Evolutionary conservation across 345 rosid genomes (phyloP).

Genomic region (Corchorus capsularis): DNA sequence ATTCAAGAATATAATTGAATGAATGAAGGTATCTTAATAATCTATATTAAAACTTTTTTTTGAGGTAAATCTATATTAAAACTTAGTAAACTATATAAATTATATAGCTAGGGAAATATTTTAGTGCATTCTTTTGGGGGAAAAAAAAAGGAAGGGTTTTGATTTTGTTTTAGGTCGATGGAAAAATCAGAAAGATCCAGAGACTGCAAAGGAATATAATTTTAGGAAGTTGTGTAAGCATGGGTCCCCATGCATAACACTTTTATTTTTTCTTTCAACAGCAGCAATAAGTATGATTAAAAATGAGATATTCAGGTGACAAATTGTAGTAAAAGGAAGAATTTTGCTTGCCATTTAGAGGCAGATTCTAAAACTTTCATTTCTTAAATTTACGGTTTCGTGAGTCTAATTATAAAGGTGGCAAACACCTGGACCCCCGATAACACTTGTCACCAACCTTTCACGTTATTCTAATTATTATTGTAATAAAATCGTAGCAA

Average conservation of each 20-base stretch:
- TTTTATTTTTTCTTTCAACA: neutral
- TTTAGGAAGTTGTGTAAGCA: neutral
- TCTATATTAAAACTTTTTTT: too few species aligned
- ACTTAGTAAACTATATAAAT: too few species aligned
- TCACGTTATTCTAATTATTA: conserved; percentile 14
- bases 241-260: neutral
- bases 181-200: too few species aligned
- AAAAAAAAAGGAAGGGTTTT: too few species aligned
- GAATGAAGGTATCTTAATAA: too few species aligned
- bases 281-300: neutral
- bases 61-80: too few species aligned
- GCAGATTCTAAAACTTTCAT: neutral
- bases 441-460: conserved; percentile 20
- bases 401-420: conserved; percentile 30
- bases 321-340: conserved; percentile 14
- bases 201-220: too few species aligned
- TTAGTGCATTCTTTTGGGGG: too few species aligned
- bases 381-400: neutral
- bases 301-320: conserved; percentile 16
- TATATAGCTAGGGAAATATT: too few species aligned
- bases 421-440: conserved; percentile 59
- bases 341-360: conserved; percentile 25
- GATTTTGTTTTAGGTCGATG: too few species aligned
- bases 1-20: too few species aligned
- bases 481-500: conserved; percentile 24